Evolutionary conservation across 352 stramenopile genomes (phyloP).

Genomic region (Globisporangium uncinulatum): DNA sequence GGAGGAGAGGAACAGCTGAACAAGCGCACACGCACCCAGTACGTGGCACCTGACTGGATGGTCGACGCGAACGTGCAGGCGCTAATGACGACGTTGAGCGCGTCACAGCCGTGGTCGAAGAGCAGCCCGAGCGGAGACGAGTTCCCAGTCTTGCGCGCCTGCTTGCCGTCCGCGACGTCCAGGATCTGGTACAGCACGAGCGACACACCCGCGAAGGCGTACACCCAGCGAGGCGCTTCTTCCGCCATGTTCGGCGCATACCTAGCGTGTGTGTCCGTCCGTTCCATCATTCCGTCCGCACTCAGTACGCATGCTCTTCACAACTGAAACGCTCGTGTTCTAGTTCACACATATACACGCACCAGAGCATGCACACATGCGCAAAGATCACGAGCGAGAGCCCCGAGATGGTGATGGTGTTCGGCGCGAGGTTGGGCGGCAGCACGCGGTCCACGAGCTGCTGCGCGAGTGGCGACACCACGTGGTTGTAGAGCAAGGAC

Average conservation of each 20-base stretch:
- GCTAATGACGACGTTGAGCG: slow-evolving; percentile 80
- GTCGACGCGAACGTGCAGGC: slow-evolving; percentile 81
- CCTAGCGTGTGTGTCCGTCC: slow-evolving; percentile 25
- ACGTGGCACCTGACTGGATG: slow-evolving; percentile 79
- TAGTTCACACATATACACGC: neutral
- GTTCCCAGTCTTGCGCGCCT: slow-evolving; percentile 83
- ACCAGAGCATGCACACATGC: slow-evolving; percentile 75
- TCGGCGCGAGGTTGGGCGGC: slow-evolving; percentile 63
- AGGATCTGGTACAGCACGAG: slow-evolving; percentile 81
- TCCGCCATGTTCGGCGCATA: slow-evolving; percentile 85
- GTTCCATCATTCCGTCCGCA: slow-evolving; percentile 21
- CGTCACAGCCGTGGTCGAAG: slow-evolving; percentile 85
- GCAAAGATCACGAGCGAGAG: slow-evolving; percentile 65
- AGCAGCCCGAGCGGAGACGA: slow-evolving; percentile 79
- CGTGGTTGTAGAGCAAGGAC: slow-evolving; percentile 79
- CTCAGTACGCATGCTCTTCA: slow-evolving; percentile 1
- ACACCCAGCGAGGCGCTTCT: slow-evolving; percentile 67
- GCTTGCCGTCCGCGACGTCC: slow-evolving; percentile 84
- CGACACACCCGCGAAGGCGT: slow-evolving; percentile 54
- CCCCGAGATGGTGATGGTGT: slow-evolving; percentile 79
- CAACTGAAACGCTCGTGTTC: no score
- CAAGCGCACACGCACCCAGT: slow-evolving; percentile 43
- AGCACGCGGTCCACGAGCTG: slow-evolving; percentile 73
- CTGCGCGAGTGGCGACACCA: slow-evolving; percentile 72
- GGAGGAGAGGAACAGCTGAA: no score